Conservation (phyloP, 2,329 filamentous ascomycete species). For the Aspergillus sp. region DNA sequence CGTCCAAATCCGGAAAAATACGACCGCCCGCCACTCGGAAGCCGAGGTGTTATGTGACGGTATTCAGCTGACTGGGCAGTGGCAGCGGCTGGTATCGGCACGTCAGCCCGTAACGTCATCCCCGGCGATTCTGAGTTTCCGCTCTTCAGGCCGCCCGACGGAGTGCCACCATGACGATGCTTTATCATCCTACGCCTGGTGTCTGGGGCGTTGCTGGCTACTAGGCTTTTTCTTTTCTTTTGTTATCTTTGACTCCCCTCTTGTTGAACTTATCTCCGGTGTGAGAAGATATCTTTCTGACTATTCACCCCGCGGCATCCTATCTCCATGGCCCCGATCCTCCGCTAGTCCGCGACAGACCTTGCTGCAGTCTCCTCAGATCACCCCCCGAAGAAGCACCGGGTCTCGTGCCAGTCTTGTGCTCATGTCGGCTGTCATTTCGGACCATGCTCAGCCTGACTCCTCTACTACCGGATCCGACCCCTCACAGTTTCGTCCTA, state of each 20-base stretch:
- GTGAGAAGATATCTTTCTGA: slow-evolving; percentile 5
- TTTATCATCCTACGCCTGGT: slow-evolving; percentile 2
- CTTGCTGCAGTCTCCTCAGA: slow-evolving; percentile 17
- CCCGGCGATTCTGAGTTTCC: slow-evolving; percentile 14
- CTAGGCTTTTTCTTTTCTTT: neutral
- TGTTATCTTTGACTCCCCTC: neutral
- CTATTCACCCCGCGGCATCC: neutral
- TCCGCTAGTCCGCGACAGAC: slow-evolving; percentile 33
- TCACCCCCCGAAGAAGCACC: slow-evolving; percentile 19
- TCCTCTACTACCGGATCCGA: slow-evolving; percentile 14
- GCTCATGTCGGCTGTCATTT: slow-evolving; percentile 30
- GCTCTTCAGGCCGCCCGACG: slow-evolving; percentile 20
- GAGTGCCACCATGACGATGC: slow-evolving; percentile 20
- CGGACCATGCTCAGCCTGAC: slow-evolving; percentile 34
- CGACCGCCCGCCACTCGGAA: slow-evolving; percentile 22
- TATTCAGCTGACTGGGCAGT: slow-evolving; percentile 18
- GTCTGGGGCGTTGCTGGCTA: neutral
- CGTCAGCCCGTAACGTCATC: slow-evolving; percentile 29
- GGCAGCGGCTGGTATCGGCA: slow-evolving; percentile 34
- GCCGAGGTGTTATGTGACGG: slow-evolving; percentile 23
- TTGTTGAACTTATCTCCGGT: neutral
- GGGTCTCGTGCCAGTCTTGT: slow-evolving; percentile 11
- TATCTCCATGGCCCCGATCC: slow-evolving; percentile 26
- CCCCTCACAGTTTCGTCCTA: slow-evolving; percentile 12
- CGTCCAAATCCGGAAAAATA: slow-evolving; percentile 9